Base-by-base conservation (phyloP, 306 rosid genomes). In the Lathyrus aphaca region DNA sequence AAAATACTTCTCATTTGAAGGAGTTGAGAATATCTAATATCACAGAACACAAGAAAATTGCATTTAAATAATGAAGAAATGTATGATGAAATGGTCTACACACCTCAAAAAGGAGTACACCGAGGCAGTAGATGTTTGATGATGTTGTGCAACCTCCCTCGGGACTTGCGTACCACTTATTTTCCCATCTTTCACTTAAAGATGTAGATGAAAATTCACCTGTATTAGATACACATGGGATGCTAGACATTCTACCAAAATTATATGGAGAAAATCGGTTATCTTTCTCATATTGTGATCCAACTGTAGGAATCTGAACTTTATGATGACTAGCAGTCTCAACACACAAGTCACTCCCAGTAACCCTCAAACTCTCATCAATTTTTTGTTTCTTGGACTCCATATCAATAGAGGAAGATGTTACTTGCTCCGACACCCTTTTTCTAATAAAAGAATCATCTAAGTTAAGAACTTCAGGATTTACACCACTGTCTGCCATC, bases 81-180 rank as follows among this genome's bases (percentile, higher is more conserved):
- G 60, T 49, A 46, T 71, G 54, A 42, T 64, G 74, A 70, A 68
- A 80, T 66, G 42, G 66, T 66, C 55, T 68, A 65, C 89, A 29
- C 64, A 93, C 98, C 98, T 93, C 98, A 21, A 93, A 93, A 72
- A 93, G 86, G 71, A 93, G 86, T 69, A 93, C 91, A 55, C 98
- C 98, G 56, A 93, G 81, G 67, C 84, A 82, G 81, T 88, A 93
- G 74, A 93, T 84, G 81, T 93, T 93, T 66, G 98, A 85, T 35
- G 80, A 85, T 66, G 66, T 73, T 61, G 91, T 85, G 82, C 77
- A 81, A 81, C 86, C 82, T 48, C 91, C 91, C 72, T 93, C 97
- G 1, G 98, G 98, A 86, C 98, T 88, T 51, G 77, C 62, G 75
- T 90, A 93, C 96, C 96, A 93, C 70, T 82, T 73, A 58, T 81